These are phyloP conservation scores for Penicillium steckii DNA, from an alignment of 495 filamentous ascomycete species.

Conservation along the genomic window DNA sequence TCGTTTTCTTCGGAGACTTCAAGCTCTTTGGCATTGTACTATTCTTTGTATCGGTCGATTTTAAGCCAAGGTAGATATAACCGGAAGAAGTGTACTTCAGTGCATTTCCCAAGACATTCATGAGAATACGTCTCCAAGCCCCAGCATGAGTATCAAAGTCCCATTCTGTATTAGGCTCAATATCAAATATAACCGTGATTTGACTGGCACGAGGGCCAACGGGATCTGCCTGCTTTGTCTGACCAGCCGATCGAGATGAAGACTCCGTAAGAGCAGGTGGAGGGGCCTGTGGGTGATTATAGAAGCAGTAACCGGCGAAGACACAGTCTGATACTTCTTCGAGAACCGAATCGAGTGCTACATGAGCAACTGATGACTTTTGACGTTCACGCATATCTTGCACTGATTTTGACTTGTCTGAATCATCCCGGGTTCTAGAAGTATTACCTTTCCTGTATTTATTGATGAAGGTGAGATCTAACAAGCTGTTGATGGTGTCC, in stretches of 20 bases:
- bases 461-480: slow-evolving; percentile 49
- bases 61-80: slow-evolving; percentile 32
- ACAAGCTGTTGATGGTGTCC: slow-evolving; percentile 66
- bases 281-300: slow-evolving; percentile 19
- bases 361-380: slow-evolving; percentile 8
- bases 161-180: slow-evolving; percentile 50
- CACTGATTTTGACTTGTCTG: neutral
- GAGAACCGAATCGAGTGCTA: slow-evolving; percentile 46
- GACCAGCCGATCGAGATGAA: slow-evolving; percentile 10
- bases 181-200: slow-evolving; percentile 55
- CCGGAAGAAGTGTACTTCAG: slow-evolving; percentile 44
- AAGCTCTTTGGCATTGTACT: neutral
- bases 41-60: slow-evolving; percentile 3
- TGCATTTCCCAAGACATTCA: slow-evolving; percentile 48
- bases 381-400: neutral
- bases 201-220: slow-evolving; percentile 7
- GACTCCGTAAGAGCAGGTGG: slow-evolving; percentile 15
- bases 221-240: neutral
- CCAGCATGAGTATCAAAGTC: slow-evolving; percentile 59
- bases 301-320: slow-evolving; percentile 49
- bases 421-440: neutral
- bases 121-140: slow-evolving; percentile 52
- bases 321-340: slow-evolving; percentile 62
- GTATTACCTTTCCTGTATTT: slow-evolving; percentile 14
- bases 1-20: neutral